A percentile compares a stretch with the other conserved stretches of the same genome.
phyloP scores from a whole-genome alignment of 2,329 filamentous ascomycete species.

The Penicillium glabrum region DNA sequence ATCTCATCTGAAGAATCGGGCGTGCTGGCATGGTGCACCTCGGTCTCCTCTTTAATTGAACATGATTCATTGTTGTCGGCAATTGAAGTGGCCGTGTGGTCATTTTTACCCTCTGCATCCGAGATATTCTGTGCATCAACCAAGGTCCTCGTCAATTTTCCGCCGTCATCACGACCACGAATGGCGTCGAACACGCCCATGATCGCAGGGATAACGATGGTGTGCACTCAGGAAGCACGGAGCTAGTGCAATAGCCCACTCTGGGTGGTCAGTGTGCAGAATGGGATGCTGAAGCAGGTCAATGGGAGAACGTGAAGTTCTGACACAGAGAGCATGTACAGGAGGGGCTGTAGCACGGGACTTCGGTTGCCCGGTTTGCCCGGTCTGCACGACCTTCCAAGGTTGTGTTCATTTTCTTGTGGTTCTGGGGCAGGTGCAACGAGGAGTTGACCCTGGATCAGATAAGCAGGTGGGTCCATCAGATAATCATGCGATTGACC shows the following conservation, averaged over 20 bases:
- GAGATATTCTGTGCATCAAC: slow-evolving; percentile 2
- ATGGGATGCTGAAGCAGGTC: neutral
- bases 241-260: neutral
- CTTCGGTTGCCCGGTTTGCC: neutral
- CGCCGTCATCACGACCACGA: slow-evolving; percentile 16
- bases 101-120: slow-evolving; percentile 5
- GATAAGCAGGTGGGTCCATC: neutral
- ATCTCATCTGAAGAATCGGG: slow-evolving; percentile 2
- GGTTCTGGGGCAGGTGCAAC: neutral
- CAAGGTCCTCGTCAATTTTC: slow-evolving; percentile 6
- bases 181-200: slow-evolving; percentile 15
- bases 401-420: neutral
- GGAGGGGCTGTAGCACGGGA: neutral
- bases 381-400: neutral
- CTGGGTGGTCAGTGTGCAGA: neutral
- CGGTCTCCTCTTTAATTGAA: neutral
- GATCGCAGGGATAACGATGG: neutral
- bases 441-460: neutral
- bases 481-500: neutral
- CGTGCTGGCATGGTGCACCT: neutral
- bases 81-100: slow-evolving; percentile 1
- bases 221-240: neutral
- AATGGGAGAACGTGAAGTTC: neutral
- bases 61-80: neutral
- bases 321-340: neutral